These are phyloP conservation scores for Alternaria novae-zelandiae DNA, from an alignment of 2,329 filamentous ascomycete species.

Conservation along the genomic window DNA sequence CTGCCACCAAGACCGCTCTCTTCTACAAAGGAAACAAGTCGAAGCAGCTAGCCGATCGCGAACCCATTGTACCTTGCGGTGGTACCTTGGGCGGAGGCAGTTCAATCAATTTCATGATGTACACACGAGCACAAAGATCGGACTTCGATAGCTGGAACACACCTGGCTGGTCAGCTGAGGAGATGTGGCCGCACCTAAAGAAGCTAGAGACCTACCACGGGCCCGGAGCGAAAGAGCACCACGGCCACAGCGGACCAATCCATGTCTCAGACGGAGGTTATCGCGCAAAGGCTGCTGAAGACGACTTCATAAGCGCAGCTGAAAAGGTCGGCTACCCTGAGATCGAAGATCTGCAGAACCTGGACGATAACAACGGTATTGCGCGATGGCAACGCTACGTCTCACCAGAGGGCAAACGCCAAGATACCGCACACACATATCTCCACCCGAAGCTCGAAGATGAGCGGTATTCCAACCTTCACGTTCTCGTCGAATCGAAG, in stretches of 20 bases:
- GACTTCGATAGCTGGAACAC: slow-evolving; percentile 63
- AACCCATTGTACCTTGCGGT: slow-evolving; percentile 52
- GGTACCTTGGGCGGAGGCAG: slow-evolving; percentile 67
- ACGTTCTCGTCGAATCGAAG: slow-evolving; percentile 64
- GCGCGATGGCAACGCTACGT: slow-evolving; percentile 59
- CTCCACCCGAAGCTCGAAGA: slow-evolving; percentile 60
- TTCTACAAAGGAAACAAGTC: slow-evolving; percentile 60
- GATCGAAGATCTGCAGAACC: slow-evolving; percentile 61
- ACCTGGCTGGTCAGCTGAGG: slow-evolving; percentile 59
- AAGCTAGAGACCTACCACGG: slow-evolving; percentile 67
- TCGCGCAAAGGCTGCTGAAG: slow-evolving; percentile 49
- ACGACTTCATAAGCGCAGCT: slow-evolving; percentile 59
- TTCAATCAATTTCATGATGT: slow-evolving; percentile 52
- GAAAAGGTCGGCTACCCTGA: slow-evolving; percentile 58
- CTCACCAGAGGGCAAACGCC: slow-evolving; percentile 59
- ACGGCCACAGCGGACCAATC: slow-evolving; percentile 64
- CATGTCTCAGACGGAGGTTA: slow-evolving; percentile 61
- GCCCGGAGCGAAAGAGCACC: slow-evolving; percentile 51
- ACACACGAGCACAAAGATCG: slow-evolving; percentile 53
- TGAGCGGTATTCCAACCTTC: slow-evolving; percentile 62
- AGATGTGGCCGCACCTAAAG: slow-evolving; percentile 61
- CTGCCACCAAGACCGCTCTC: slow-evolving; percentile 57
- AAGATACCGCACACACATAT: slow-evolving; percentile 64
- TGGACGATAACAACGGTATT: slow-evolving; percentile 53
- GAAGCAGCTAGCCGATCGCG: slow-evolving; percentile 55